phyloP scores from a whole-genome alignment of 2,329 filamentous ascomycete genomes.

The Colletotrichum simmondsii region DNA sequence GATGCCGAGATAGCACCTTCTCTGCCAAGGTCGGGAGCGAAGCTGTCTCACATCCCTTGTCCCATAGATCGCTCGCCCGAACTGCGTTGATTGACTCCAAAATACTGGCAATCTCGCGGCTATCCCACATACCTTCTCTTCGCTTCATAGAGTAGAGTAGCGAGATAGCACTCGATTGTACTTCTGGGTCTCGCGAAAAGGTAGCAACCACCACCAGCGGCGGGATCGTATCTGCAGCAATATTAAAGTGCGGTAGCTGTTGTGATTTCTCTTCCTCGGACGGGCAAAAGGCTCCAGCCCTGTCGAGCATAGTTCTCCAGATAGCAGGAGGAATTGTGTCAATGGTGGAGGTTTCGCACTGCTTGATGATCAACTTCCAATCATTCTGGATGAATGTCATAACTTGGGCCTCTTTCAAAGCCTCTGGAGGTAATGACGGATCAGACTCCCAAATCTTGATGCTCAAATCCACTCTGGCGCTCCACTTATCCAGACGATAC shows the following conservation, averaged over 20 bases:
- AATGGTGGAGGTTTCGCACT: neutral
- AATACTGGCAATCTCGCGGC: constrained; percentile 23
- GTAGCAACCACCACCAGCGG: neutral
- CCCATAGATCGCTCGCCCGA: too few relatives aligned
- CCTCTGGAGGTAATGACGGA: neutral
- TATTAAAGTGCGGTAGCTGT: neutral
- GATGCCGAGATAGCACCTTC: too few relatives aligned
- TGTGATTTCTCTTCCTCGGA: neutral
- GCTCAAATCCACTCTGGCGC: neutral
- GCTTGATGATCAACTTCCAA: neutral
- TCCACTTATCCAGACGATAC: neutral
- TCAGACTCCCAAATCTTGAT: neutral
- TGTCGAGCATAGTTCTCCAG: neutral
- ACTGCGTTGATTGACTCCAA: too few relatives aligned
- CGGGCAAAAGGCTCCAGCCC: neutral
- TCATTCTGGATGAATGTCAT: neutral
- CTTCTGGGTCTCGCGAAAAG: neutral
- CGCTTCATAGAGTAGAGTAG: constrained; percentile 34
- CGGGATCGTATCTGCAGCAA: constrained; percentile 17
- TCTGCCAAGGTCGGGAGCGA: too few relatives aligned
- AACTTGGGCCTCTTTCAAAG: neutral
- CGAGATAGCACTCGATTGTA: constrained; percentile 16
- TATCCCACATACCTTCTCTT: constrained; percentile 38
- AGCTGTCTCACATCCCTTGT: too few relatives aligned
- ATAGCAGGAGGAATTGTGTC: neutral